phyloP scores from a whole-genome alignment of 345 rosid species.

The Chamaenerion angustifolium region DNA sequence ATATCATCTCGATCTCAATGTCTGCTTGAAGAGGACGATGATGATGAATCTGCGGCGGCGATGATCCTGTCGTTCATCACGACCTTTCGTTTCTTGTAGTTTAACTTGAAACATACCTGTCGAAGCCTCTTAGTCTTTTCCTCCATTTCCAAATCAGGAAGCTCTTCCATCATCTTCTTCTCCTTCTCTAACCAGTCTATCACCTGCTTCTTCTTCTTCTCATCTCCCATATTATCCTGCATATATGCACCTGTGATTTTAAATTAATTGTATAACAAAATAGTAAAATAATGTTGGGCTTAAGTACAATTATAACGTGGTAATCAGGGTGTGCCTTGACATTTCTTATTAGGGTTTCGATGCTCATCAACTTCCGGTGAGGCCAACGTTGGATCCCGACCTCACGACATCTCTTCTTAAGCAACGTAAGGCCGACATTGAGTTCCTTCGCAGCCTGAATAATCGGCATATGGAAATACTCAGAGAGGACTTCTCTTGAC shows the following conservation, averaged over 20 bases:
- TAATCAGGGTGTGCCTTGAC: constrained; percentile 25
- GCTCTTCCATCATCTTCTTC: constrained; percentile 42
- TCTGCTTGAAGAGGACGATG: too few species aligned
- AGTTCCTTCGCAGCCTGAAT: constrained; percentile 51
- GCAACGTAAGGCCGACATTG: constrained; percentile 48
- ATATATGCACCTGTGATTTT: too few species aligned
- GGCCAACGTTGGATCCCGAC: constrained; percentile 63
- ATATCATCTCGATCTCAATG: too few species aligned
- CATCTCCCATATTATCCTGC: constrained; percentile 10
- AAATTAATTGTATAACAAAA: too few species aligned
- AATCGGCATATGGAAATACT: constrained; percentile 42
- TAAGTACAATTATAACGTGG: too few species aligned
- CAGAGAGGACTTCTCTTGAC: constrained; percentile 24
- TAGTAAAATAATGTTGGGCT: too few species aligned
- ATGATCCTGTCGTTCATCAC: neutral
- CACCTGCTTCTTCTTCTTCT: constrained; percentile 22
- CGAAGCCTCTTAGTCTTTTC: constrained; percentile 50
- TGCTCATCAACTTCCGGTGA: constrained; percentile 59
- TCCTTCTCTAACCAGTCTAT: constrained; percentile 48
- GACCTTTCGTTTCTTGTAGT: constrained; percentile 44
- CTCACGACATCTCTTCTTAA: constrained; percentile 73
- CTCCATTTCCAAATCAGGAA: constrained; percentile 42
- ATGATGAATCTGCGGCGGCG: neutral
- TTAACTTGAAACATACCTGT: constrained; percentile 77
- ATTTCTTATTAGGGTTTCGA: constrained; percentile 39